Percentiles rank a stretch among this genome's conserved stretches.
These are phyloP conservation scores for Mycena sp. DNA, from an alignment of 1,284 basidiomycete species.

Conservation along the genomic window DNA sequence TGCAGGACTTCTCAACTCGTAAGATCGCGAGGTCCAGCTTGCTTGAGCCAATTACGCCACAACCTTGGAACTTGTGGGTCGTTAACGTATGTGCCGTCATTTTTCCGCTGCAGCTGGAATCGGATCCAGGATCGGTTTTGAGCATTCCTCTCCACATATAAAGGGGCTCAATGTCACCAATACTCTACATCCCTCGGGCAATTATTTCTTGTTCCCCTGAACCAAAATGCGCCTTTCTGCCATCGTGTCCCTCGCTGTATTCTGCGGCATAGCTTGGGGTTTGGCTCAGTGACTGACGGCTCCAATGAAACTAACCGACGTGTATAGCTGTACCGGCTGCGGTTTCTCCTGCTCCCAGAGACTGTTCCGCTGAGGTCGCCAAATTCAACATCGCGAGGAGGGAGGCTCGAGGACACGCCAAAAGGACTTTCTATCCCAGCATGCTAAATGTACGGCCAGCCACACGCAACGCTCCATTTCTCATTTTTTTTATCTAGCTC, in stretches of 20 bases:
- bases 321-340: constrained; percentile 7
- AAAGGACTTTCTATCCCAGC: constrained; percentile 25
- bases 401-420: constrained; percentile 9
- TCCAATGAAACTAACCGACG: neutral
- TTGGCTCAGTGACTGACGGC: neutral
- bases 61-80: no score
- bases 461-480: neutral
- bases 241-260: neutral
- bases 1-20: no score
- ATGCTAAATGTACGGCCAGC: constrained; percentile 32
- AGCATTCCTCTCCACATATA: neutral
- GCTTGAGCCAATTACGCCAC: no score
- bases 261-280: constrained; percentile 12
- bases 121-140: no score
- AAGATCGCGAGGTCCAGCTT: no score
- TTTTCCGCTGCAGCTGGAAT: no score
- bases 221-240: constrained; percentile 1
- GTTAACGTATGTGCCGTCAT: no score
- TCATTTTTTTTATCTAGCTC: constrained; percentile 23
- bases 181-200: neutral
- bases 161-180: neutral
- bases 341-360: no score
- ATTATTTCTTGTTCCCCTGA: no score
- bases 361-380: no score
- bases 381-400: no score